Base-by-base conservation (phyloP, 2,329 filamentous ascomycete species). In the Aureobasidium zeae region DNA sequence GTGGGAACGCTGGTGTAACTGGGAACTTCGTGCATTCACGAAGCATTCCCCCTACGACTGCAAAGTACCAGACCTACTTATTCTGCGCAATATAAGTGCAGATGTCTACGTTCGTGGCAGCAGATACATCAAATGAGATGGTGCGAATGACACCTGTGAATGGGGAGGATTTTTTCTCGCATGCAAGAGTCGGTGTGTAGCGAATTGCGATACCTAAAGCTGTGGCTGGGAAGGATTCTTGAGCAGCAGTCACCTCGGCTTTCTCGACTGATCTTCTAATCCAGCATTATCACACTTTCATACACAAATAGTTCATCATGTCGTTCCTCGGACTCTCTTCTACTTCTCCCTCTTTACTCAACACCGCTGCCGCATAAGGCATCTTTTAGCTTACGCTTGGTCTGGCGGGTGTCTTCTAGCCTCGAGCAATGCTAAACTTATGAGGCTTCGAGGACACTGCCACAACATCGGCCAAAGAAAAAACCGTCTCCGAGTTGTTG, bases 361-460 rank as follows among this genome's bases (percentile, higher is more conserved):
- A 41, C 11, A 24, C 12, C 3, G 37, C 17, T 13, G 37, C 37
- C 28, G 28, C n/a, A 5, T 11, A 6, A 4, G 37, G 37, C 15
- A 17, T 41, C 2, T 41, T 41, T 28, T 28, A 41, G 28, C 20
- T 41, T 28, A 32, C 37, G 28, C 37, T 41, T 13, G 37, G 37
- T 24, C 37, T 41, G 10, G 13, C 10, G 5, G 37, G 28, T 21
- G 16, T 41, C 37, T 24, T 41, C 25, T 28, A 11, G 9, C 37
- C 37, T 32, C 20, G 16, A n/a, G 28, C 21, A n/a, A 24, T 32
- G 37, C 28, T 41, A 5, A 16, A 31, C 6, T n/a, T 41, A 4
- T 41, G 37, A 28, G 37, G 20, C 6, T 24, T 41, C 28, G 15
- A 32, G 4, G 13, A 6, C 5, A 11, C 37, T 6, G 13, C 26